A percentile compares a stretch with the other conserved stretches of the same genome.
Evolutionary conservation across 257 asterid species (phyloP).

Genomic region (Sherardia arvensis): DNA sequence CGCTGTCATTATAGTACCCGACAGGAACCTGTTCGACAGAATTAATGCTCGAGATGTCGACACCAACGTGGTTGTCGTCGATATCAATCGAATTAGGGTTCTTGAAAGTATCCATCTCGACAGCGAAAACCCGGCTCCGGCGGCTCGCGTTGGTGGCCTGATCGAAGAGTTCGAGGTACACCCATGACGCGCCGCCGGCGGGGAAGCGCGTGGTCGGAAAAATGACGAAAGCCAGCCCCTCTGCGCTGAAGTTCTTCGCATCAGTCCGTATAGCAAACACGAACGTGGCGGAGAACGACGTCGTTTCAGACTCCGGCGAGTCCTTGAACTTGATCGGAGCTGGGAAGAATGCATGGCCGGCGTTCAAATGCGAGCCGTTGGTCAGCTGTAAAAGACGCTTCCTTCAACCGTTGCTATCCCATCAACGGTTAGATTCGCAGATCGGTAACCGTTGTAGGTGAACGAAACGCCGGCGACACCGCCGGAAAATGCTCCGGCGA

Average conservation of each 20-base stretch:
- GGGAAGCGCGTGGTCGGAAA: conserved; percentile 38
- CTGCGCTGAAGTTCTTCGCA: conserved; percentile 34
- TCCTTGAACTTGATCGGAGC: no score
- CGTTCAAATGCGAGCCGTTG: no score
- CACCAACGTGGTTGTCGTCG: conserved; percentile 49
- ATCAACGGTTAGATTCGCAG: no score
- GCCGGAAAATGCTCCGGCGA: no score
- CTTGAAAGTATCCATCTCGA: conserved; percentile 49
- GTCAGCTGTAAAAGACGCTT: no score
- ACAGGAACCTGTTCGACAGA: conserved; percentile 25
- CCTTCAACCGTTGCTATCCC: no score
- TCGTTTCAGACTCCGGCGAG: no score
- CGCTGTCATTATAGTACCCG: conserved; percentile 22
- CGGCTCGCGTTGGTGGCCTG: conserved; percentile 29
- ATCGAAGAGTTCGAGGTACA: conserved; percentile 47
- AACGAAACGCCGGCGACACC: no score
- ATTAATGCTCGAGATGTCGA: conserved; percentile 35
- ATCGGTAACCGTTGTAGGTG: no score
- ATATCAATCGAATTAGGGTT: conserved; percentile 29
- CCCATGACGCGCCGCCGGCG: conserved; percentile 15
- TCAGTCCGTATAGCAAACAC: conserved; percentile 39
- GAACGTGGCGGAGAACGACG: no score
- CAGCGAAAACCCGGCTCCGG: conserved; percentile 42
- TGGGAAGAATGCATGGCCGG: no score
- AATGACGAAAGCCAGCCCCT: conserved; percentile 45